Conservation (phyloP, 2,329 filamentous ascomycete genomes). For the Parastagonospora avenae region DNA sequence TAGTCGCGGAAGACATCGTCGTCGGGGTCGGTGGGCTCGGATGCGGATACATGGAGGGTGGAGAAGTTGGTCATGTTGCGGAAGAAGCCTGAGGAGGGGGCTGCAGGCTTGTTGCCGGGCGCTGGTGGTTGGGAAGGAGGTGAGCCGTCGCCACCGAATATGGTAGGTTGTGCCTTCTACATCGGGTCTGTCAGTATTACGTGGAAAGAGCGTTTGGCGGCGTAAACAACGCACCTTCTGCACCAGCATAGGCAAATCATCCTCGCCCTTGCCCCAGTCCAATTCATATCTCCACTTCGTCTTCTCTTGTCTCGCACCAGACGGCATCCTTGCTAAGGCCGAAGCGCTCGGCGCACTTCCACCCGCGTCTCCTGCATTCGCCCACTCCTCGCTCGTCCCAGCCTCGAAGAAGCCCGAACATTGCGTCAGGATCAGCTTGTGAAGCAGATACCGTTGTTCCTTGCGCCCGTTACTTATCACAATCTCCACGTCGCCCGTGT, state of each 20-base stretch:
- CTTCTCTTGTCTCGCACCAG: constrained; percentile 51
- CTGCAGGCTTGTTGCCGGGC: constrained; percentile 66
- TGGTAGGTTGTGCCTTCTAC: constrained; percentile 49
- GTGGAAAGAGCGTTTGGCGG: background rate
- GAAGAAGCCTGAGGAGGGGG: constrained; percentile 75
- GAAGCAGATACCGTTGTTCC: constrained; percentile 84
- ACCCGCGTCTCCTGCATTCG: constrained; percentile 47
- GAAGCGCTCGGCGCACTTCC: constrained; percentile 24
- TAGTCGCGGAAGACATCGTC: constrained; percentile 87
- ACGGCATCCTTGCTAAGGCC: constrained; percentile 49
- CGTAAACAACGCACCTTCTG: constrained; percentile 65
- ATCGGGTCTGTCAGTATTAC: constrained; percentile 8
- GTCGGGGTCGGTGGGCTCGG: constrained; percentile 61
- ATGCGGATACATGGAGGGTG: constrained; percentile 52
- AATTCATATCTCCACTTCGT: constrained; percentile 86
- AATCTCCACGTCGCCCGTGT: constrained; percentile 93
- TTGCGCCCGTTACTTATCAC: constrained; percentile 70
- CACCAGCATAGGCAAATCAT: constrained; percentile 85
- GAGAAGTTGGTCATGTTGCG: constrained; percentile 84
- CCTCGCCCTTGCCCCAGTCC: constrained; percentile 70
- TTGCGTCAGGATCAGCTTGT: constrained; percentile 83
- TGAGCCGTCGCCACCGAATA: constrained; percentile 60
- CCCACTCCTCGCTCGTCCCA: constrained; percentile 81
- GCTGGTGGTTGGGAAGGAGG: constrained; percentile 54
- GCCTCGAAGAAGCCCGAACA: constrained; percentile 95